Conservation (phyloP, 345 rosid genomes). For the Erodium maritimum region DNA sequence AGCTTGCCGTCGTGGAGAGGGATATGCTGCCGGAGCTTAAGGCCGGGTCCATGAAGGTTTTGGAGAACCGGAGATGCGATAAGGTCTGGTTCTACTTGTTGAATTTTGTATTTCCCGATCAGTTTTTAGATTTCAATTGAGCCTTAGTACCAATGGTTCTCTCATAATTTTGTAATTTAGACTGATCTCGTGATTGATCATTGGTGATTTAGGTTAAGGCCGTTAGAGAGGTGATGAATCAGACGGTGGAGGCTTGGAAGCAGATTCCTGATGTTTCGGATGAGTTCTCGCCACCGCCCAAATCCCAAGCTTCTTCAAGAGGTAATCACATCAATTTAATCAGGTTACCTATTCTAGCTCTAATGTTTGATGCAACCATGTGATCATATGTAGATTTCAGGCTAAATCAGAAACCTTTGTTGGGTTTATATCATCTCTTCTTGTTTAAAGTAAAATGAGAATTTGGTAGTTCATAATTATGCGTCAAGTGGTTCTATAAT, state of each 20-base stretch:
- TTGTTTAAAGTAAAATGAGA: too few species aligned
- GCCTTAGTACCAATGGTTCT: not conserved
- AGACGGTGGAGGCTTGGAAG: conserved; percentile 89
- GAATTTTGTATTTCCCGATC: too few species aligned
- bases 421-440: too few species aligned
- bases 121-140: not conserved
- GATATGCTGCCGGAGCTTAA: conserved; percentile 58
- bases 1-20: conserved; percentile 62
- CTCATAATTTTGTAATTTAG: not conserved
- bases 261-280: conserved; percentile 80
- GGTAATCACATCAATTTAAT: conserved; percentile 20
- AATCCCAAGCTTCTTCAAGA: conserved; percentile 53
- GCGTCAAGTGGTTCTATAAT: too few species aligned
- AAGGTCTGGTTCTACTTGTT: conserved; percentile 32
- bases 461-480: too few species aligned
- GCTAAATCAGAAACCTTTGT: too few species aligned
- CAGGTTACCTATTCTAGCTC: too few species aligned
- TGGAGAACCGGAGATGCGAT: conserved; percentile 67
- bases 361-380: too few species aligned
- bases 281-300: conserved; percentile 57
- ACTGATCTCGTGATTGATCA: not conserved
- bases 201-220: conserved; percentile 59
- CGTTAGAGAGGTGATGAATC: conserved; percentile 78
- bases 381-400: too few species aligned
- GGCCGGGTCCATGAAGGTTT: conserved; percentile 46